A percentile compares a stretch with the other conserved stretches of the same genome.
These are phyloP conservation scores for Hypoxylon sp. DNA, from an alignment of 2,329 filamentous ascomycete genomes.

Conservation along the genomic window DNA sequence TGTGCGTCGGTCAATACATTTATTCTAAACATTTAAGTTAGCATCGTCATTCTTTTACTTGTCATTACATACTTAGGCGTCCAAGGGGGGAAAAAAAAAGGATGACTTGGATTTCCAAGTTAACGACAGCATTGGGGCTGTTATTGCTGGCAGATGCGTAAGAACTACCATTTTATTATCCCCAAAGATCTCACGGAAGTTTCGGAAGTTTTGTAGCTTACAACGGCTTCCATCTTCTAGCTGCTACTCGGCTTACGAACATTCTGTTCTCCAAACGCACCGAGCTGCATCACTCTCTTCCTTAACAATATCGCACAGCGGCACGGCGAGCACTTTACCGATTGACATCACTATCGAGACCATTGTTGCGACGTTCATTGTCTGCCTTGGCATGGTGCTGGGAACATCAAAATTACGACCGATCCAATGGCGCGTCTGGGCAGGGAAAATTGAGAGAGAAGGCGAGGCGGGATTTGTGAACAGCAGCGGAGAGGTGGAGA, in stretches of 20 bases:
- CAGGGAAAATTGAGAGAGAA: slow-evolving; percentile 85
- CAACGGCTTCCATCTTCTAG: slow-evolving; percentile 63
- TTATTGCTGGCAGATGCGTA: slow-evolving; percentile 90
- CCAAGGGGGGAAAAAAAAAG: slow-evolving; percentile 27
- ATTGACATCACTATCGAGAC: slow-evolving; percentile 92
- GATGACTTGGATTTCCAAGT: slow-evolving; percentile 81
- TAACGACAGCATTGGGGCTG: slow-evolving; percentile 81
- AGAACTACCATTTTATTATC: slow-evolving; percentile 55
- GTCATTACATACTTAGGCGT: slow-evolving; percentile 6
- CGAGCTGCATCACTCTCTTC: slow-evolving; percentile 64
- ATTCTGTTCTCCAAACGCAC: slow-evolving; percentile 79
- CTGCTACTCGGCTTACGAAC: slow-evolving; percentile 96
- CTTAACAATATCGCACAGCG: slow-evolving; percentile 60
- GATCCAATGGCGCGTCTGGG: slow-evolving; percentile 86
- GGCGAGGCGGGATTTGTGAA: slow-evolving; percentile 72
- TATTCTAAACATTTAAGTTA: slow-evolving; percentile 20
- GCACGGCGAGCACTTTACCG: slow-evolving; percentile 72
- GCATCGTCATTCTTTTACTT: slow-evolving; percentile 4
- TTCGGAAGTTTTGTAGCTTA: slow-evolving; percentile 23
- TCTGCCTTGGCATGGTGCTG: slow-evolving; percentile 86
- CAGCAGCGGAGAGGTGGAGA: slow-evolving; percentile 75
- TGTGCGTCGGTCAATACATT: slow-evolving; percentile 18
- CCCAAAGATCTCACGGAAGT: background rate
- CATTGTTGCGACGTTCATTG: slow-evolving; percentile 81
- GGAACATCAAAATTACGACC: slow-evolving; percentile 85